Evolutionary conservation across 352 stramenopile genomes (phyloP).

Genomic region (Pythium scleroteichum): DNA sequence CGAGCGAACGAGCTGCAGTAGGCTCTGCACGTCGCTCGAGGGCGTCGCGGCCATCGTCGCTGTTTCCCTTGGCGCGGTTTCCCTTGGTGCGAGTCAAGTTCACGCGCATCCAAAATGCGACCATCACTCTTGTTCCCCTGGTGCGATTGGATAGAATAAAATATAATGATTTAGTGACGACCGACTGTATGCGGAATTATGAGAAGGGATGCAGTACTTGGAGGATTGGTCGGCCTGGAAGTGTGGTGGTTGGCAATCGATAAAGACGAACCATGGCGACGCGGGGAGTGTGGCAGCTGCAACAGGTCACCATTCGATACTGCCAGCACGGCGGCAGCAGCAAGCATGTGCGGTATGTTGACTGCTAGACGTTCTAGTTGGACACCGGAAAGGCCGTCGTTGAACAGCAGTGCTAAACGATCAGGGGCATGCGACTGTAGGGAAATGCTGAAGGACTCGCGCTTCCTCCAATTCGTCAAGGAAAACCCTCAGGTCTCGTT

Average conservation of each 20-base stretch:
- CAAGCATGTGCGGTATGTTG: slow-evolving; percentile 60
- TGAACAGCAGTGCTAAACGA: background rate
- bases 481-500: slow-evolving; percentile 88
- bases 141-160: slow-evolving; percentile 21
- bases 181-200: slow-evolving; percentile 17
- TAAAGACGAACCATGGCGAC: slow-evolving; percentile 37
- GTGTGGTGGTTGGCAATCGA: slow-evolving; percentile 32
- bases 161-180: slow-evolving; percentile 3
- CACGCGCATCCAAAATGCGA: slow-evolving; percentile 10
- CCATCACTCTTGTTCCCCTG: slow-evolving; percentile 24
- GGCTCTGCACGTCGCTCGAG: slow-evolving; percentile 21
- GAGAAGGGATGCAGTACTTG: background rate
- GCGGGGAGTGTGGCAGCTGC: slow-evolving; percentile 46
- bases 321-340: slow-evolving; percentile 61
- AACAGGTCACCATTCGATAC: slow-evolving; percentile 53
- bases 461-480: slow-evolving; percentile 84
- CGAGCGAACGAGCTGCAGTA: slow-evolving; percentile 21
- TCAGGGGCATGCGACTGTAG: slow-evolving; percentile 21
- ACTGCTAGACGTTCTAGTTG: background rate
- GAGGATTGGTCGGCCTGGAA: slow-evolving; percentile 2
- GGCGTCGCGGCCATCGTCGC: slow-evolving; percentile 5
- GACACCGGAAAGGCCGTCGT: too few species aligned
- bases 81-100: slow-evolving; percentile 12
- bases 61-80: slow-evolving; percentile 24
- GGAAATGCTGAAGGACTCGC: slow-evolving; percentile 69